Base-by-base conservation (phyloP, 352 stramenopile genomes). In the Globisporangium parvum region DNA sequence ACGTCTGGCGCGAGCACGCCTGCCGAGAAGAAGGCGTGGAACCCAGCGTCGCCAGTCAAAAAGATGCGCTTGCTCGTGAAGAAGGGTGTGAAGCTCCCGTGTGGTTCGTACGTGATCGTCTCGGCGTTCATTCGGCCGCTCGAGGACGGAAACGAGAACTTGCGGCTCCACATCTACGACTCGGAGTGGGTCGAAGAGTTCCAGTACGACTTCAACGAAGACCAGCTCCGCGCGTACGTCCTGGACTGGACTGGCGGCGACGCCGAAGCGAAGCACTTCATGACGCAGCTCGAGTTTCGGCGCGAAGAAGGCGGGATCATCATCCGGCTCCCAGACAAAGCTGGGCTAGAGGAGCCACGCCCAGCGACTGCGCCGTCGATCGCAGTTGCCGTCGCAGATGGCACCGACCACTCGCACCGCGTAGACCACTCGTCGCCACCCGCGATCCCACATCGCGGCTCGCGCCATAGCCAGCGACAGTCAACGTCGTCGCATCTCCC, bases 121-220 rank as follows among this genome's bases (percentile, higher is more conserved):
- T 85, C 76, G 20, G 74, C 78, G 12, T 89, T 89, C 26, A 76
- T 84, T 44, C 73, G 79, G 3, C 75, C 79, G 20, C 67, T 89
- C 0, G 79, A 87, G 48, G 79, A 89, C 47, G 79, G 79, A 1
- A 89, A 89, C 31, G 79, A 89, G 54, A 87, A 81, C 39, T 35
- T 89, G 23, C 72, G 76, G 2, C 69, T 89, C 47, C 73, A 87
- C 49, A 87, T 89, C 31, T 89, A 89, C 50, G 79, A 89, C 40
- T 61, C 73, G 14, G 79, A 89, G 53, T 72, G 73, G 23, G 73
- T 89, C 15, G 79, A 89, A 41, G 76, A 89, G 44, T 89, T 87
- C 64, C 77, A 87, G 57, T 89, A 85, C 47, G 79, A 89, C 40
- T 89, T 87, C 49, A 74, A 64, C 0, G 79, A 89, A 55, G 79